A percentile compares a stretch with the other conserved stretches of the same genome.
Evolutionary conservation across 495 filamentous ascomycete species (phyloP).

Genomic region (Penicillium argentinense): DNA sequence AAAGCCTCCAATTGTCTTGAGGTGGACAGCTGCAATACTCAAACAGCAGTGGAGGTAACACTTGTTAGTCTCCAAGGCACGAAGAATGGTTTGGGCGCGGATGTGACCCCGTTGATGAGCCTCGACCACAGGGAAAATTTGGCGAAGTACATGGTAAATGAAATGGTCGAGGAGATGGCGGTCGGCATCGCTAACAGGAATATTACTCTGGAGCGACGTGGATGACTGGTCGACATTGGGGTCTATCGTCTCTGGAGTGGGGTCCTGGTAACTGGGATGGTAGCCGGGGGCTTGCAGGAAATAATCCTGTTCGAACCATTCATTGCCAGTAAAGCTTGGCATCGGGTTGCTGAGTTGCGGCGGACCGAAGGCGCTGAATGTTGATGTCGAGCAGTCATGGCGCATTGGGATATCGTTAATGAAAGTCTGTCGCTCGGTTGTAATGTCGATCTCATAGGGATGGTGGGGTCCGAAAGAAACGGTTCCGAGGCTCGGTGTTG

Average conservation of each 20-base stretch:
- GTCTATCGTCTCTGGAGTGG: too few species aligned
- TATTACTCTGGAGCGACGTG: conserved; percentile 32
- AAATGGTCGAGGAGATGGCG: conserved; percentile 89
- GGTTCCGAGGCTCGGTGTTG: conserved; percentile 36
- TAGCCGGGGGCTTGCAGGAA: conserved; percentile 39
- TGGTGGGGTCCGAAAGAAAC: conserved; percentile 46
- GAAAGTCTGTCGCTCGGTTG: conserved; percentile 92
- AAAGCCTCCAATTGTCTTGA: conserved; percentile 71
- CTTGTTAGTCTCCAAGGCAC: conserved; percentile 84
- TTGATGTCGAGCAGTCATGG: conserved; percentile 79
- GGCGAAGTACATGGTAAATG: conserved; percentile 78
- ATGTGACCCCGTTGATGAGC: conserved; percentile 79
- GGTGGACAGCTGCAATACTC: conserved; percentile 92
- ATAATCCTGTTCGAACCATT: conserved; percentile 76
- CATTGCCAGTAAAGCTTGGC: conserved; percentile 66
- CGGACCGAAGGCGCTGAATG: conserved; percentile 82
- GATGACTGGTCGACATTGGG: conserved; percentile 21
- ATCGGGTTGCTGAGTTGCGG: conserved; percentile 66
- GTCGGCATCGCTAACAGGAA: conserved; percentile 89
- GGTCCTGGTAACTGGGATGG: too few species aligned
- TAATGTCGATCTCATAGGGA: conserved; percentile 93
- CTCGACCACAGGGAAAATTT: conserved; percentile 90
- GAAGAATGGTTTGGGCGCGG: conserved; percentile 77
- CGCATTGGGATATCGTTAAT: conserved; percentile 85
- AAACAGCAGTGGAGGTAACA: conserved; percentile 94